Evolutionary conservation across 2,329 filamentous ascomycete genomes (phyloP).

Genomic region (Colletotrichum orbiculare): DNA sequence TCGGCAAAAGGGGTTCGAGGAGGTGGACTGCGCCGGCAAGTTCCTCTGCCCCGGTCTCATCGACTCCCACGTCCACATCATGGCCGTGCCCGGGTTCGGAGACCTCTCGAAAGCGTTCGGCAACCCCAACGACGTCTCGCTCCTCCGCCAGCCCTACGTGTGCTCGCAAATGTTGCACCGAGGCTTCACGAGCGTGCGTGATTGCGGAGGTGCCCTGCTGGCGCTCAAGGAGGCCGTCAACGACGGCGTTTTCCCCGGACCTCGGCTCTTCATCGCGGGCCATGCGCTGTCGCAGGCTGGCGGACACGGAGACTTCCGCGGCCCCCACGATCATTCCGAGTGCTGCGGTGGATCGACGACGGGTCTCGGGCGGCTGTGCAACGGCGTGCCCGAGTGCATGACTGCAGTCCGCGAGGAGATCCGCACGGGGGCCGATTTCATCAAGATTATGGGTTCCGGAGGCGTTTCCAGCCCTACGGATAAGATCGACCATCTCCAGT

Average conservation of each 20-base stretch:
- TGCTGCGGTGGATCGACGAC: constrained; percentile 58
- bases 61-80: constrained; percentile 44
- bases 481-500: constrained; percentile 64
- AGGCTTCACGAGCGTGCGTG: constrained; percentile 70
- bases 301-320: constrained; percentile 65
- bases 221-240: constrained; percentile 67
- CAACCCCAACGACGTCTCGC: constrained; percentile 49
- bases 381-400: constrained; percentile 66
- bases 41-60: constrained; percentile 45
- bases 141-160: constrained; percentile 61
- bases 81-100: constrained; percentile 44
- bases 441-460: constrained; percentile 71
- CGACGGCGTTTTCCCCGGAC: constrained; percentile 65
- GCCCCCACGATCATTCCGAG: constrained; percentile 53
- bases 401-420: constrained; percentile 64
- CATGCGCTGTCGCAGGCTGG: constrained; percentile 67
- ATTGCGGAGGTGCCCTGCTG: constrained; percentile 66
- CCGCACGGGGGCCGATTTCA: constrained; percentile 66
- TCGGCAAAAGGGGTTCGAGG: constrained; percentile 40
- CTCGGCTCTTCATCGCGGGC: constrained; percentile 65
- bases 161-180: constrained; percentile 62
- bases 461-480: constrained; percentile 69
- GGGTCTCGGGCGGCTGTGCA: constrained; percentile 57
- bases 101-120: constrained; percentile 42
- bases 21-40: constrained; percentile 40